phyloP scores from a whole-genome alignment of 441 rosid genomes.

The Corymbia calophylla region DNA sequence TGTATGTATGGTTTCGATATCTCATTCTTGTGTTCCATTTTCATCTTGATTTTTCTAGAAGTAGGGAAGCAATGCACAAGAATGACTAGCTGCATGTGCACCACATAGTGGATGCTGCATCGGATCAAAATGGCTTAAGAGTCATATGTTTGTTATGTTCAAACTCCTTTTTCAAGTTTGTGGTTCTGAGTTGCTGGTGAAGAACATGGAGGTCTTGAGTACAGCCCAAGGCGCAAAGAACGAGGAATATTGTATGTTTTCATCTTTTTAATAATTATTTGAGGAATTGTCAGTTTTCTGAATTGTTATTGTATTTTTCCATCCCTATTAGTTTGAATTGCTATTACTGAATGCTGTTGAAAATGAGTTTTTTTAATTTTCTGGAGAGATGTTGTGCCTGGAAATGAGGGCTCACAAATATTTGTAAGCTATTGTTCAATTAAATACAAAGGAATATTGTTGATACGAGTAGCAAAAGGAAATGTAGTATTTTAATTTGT shows the following conservation, averaged over 20 bases:
- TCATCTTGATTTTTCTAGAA: neutral
- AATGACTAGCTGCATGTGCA: neutral
- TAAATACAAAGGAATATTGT: neutral
- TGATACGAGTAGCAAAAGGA: neutral
- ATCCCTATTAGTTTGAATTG: neutral
- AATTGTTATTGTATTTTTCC: neutral
- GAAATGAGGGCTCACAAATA: neutral
- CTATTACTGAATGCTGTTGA: neutral
- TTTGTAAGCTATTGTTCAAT: neutral
- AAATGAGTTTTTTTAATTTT: neutral
- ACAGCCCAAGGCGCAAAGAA: neutral
- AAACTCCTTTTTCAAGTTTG: neutral
- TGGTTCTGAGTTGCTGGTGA: neutral
- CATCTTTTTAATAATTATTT: neutral
- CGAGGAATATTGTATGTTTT: neutral
- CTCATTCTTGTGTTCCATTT: neutral
- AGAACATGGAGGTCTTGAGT: neutral
- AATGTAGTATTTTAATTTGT: neutral
- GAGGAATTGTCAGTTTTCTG: neutral
- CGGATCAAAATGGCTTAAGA: neutral
- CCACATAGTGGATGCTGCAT: neutral
- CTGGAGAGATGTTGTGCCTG: neutral
- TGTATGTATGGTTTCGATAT: neutral
- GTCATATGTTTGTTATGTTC: neutral
- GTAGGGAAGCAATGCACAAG: neutral